Evolutionary conservation across 352 stramenopile species (phyloP).

Genomic region (Poterioochromonas sp.): DNA sequence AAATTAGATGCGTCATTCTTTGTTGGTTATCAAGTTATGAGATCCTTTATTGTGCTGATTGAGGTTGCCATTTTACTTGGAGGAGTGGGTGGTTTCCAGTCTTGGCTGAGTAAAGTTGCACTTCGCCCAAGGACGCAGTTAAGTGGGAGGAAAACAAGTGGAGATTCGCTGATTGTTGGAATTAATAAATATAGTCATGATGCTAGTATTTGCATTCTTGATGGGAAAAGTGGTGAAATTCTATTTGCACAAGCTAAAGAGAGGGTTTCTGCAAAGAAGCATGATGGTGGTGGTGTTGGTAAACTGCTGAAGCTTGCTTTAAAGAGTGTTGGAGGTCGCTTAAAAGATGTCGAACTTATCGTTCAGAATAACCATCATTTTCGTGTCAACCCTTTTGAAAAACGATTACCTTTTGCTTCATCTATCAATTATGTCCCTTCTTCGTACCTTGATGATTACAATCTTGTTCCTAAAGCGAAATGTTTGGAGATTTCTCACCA

Average conservation of each 20-base stretch:
- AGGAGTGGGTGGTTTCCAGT: too few relatives aligned
- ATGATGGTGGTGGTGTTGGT: slow-evolving; percentile 53
- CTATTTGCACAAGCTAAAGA: slow-evolving; percentile 58
- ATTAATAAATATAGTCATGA: slow-evolving; percentile 63
- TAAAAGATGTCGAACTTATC: slow-evolving; percentile 53
- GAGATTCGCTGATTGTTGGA: slow-evolving; percentile 54
- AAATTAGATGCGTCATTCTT: too few relatives aligned
- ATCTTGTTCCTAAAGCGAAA: neutral
- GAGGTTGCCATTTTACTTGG: too few relatives aligned
- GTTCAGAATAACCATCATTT: slow-evolving; percentile 51
- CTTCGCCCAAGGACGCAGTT: too few relatives aligned
- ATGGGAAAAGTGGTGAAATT: slow-evolving; percentile 49
- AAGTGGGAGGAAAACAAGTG: too few relatives aligned
- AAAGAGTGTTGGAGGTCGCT: slow-evolving; percentile 47
- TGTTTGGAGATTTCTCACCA: slow-evolving; percentile 55
- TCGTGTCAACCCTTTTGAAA: slow-evolving; percentile 38
- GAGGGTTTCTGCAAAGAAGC: slow-evolving; percentile 52
- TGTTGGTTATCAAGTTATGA: too few relatives aligned
- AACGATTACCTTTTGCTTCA: slow-evolving; percentile 28
- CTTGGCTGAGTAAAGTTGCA: too few relatives aligned
- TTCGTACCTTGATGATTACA: slow-evolving; percentile 39
- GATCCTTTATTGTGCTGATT: too few relatives aligned
- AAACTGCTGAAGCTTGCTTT: slow-evolving; percentile 53
- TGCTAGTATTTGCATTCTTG: slow-evolving; percentile 52
- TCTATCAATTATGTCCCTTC: slow-evolving; percentile 53